Conservation (phyloP, 2,329 filamentous ascomycete genomes). For the Whalleya microplaca region DNA sequence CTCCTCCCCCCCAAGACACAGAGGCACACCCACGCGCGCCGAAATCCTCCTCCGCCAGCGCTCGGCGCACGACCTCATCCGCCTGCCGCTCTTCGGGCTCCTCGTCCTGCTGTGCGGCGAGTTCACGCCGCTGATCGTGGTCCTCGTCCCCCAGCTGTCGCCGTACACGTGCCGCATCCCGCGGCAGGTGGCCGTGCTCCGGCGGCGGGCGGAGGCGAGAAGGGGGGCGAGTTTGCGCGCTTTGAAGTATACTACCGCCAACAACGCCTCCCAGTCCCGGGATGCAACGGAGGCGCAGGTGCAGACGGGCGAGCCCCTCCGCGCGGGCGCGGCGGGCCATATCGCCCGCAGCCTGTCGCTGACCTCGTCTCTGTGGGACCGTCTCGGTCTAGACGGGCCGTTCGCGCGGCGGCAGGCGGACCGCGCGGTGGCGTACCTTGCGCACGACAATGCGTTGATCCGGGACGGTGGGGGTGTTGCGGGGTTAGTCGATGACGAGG, state of each 20-base stretch:
- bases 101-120: conserved; percentile 82
- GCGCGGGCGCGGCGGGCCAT: conserved; percentile 41
- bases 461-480: conserved; percentile 62
- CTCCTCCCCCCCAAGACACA: conserved; percentile 48
- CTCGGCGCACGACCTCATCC: conserved; percentile 71
- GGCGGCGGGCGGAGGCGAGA: too few species aligned
- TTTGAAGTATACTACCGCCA: too few species aligned
- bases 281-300: conserved; percentile 58
- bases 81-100: conserved; percentile 77
- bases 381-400: conserved; percentile 51
- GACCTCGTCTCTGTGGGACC: conserved; percentile 54
- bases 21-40: conserved; percentile 57
- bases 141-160: conserved; percentile 70
- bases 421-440: conserved; percentile 64
- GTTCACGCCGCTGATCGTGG: conserved; percentile 79
- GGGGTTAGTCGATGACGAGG: conserved; percentile 64
- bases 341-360: conserved; percentile 39
- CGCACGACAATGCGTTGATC: conserved; percentile 73
- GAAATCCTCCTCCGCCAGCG: conserved; percentile 73
- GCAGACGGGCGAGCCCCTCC: conserved; percentile 54
- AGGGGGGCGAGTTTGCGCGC: too few species aligned
- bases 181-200: conserved; percentile 64
- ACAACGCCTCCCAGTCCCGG: too few species aligned
- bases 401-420: conserved; percentile 59
- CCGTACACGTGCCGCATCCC: conserved; percentile 86